Evolutionary conservation across 306 rosid genomes (phyloP), one percentile per base, ranked within the genome.

Genomic region (Potentilla sterilis): DNA sequence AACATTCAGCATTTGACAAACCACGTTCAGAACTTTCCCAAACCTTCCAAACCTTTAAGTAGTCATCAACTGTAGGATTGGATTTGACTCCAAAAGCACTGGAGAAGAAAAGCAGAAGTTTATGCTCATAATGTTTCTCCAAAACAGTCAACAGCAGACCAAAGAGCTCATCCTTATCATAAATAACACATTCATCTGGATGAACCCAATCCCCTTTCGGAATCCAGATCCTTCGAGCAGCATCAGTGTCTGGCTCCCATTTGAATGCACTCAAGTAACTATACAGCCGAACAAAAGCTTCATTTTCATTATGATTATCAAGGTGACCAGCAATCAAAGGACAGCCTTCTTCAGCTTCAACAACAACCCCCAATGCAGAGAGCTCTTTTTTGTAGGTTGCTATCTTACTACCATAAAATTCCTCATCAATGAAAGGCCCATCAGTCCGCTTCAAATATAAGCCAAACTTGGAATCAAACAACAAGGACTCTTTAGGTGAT

Each of bases 351-450:
- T 66, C 77, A 14, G 67, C 78, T 6, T 85, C 90, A 79, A 55
- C 65, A 7, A 42, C 63, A 43, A 93, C 92, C 54, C 95, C 89
- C n/a, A 93, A 78, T 37, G 79, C 82, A 16, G 68, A 44, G 63
- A 93, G 94, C 85, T 87, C 92, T 38, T 79, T 48, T 70, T 28
- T 70, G 83, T 82, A 93, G 0, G 78, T 61, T 4, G 69, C 44
- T 46, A 93, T 86, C 55, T 81, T 73, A 24, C 78, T 40, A 16
- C 91, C 87, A 80, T 87, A 89, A 73, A 80, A 83, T 0, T 10
- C 62, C 65, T 85, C 89, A 72, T 93, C 92, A 35, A 93, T 70
- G 72, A 93, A 93, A 19, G 94, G 96, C 13, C 91, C 98, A 70
- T 90, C 92, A 19, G 70, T 83, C 47, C 54, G 81, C 80, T 78